Evolutionary conservation across 2,329 filamentous ascomycete species (phyloP), one percentile per base, ranked within the genome.

Genomic region (Alternaria arbusti): DNA sequence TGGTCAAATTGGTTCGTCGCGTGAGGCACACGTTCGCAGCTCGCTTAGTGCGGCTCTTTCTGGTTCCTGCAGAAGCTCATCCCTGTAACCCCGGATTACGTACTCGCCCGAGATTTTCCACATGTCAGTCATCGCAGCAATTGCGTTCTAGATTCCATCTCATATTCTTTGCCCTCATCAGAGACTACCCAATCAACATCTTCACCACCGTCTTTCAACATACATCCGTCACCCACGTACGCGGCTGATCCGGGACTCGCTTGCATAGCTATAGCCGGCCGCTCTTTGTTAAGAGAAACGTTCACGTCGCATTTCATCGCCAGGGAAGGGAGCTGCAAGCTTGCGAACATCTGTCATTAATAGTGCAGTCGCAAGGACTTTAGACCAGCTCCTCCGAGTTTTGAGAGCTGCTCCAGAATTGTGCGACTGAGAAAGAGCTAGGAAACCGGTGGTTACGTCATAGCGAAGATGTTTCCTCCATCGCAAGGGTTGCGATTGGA

Each of bases 401-500:
- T 13, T 23, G n/a, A 25, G 32, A 58, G 32, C 23, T 40, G n/a
- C 17, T 11, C 6, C n/a, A 10, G 15, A 45, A 26, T 40, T 44
- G 23, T 40, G 46, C 23, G 11, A 45, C 40, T 49, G 30, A 59
- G 59, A 57, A 62, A 65, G 54, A 54, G 49, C 54, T 45, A 40
- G 30, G 54, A n/a, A 40, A 23, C 17, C 40, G 61, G 56, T 26
- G 60, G 64, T 57, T 74, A 78, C 76, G 73, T 77, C 74, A 77
- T 76, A 69, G 62, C 60, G 54, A 75, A 65, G 57, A 86, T 86
- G 83, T 86, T 86, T 73, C 86, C 86, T 40, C 85, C 86, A 47
- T 80, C 85, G 9, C 83, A 85, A 73, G 82, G 82, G 65, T 78
- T 87, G 66, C 90, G 91, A 80, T 85, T 97, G 70, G 92, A 97